Conservation (phyloP, 768 basidiomycete species). For the Leccinum subgranulosum region DNA sequence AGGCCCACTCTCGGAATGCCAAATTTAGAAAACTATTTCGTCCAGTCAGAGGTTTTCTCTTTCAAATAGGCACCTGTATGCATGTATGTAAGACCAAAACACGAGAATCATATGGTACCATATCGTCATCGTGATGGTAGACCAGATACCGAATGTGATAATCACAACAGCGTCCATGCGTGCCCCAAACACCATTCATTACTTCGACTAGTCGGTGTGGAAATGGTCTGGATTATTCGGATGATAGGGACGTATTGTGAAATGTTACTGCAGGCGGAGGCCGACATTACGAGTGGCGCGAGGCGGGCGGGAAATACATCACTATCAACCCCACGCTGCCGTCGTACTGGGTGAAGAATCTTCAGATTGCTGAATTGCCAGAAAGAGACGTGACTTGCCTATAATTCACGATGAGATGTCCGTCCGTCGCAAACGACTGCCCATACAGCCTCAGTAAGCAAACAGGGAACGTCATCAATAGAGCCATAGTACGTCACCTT, state of each 20-base stretch:
- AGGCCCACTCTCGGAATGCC: background rate
- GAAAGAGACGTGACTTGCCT: constrained; percentile 45
- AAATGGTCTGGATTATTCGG: background rate
- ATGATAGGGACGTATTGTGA: constrained; percentile 3
- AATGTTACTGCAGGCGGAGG: background rate
- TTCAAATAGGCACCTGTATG: background rate
- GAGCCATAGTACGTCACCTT: constrained; percentile 40
- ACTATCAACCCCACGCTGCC: constrained; percentile 58
- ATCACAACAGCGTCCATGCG: background rate
- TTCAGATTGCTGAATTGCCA: constrained; percentile 3
- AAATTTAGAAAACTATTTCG: background rate
- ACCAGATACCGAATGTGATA: background rate
- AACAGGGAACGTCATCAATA: background rate
- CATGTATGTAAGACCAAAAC: background rate
- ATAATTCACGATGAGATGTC: constrained; percentile 89
- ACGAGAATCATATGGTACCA: constrained; percentile 3
- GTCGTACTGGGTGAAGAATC: constrained; percentile 43
- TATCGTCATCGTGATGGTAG: background rate
- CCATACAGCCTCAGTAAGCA: background rate
- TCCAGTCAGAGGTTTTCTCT: background rate
- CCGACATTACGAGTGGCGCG: background rate
- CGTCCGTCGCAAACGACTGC: constrained; percentile 84
- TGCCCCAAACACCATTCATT: background rate
- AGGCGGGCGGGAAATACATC: background rate
- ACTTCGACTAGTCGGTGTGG: background rate